Evolutionary conservation across 2,329 filamentous ascomycete genomes (phyloP).

Genomic region (Xenoacremonium recifei): DNA sequence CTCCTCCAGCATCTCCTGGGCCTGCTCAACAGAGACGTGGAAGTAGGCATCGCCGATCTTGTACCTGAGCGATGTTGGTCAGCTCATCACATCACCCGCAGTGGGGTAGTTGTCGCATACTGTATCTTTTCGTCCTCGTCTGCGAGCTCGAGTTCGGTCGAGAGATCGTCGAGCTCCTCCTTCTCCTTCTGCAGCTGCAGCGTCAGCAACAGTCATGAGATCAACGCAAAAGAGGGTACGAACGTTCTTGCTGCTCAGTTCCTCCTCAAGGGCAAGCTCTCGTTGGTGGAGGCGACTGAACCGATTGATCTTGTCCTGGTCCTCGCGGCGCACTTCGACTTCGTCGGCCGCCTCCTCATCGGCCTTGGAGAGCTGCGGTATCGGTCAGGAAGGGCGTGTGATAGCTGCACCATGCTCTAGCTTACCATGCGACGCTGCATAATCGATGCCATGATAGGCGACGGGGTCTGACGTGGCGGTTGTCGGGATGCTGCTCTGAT

Average conservation of each 20-base stretch:
- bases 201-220: conserved; percentile 19
- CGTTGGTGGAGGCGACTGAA: conserved; percentile 94
- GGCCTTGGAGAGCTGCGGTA: conserved; percentile 79
- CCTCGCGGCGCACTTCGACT: conserved; percentile 90
- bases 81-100: conserved; percentile 8
- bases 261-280: conserved; percentile 74
- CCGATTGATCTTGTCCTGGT: conserved; percentile 98
- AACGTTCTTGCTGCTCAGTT: conserved; percentile 77
- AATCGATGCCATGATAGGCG: conserved; percentile 40
- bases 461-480: conserved; percentile 13
- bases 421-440: conserved; percentile 62
- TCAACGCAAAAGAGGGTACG: conserved; percentile 24
- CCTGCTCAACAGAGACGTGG: conserved; percentile 77
- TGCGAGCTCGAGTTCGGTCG: conserved; percentile 85
- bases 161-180: conserved; percentile 93
- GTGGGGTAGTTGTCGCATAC: too few species aligned
- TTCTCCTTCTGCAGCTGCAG: conserved; percentile 82
- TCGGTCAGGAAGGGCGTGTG: conserved; percentile 11
- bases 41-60: conserved; percentile 97
- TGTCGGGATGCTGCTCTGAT: conserved; percentile 14
- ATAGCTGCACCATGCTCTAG: neutral
- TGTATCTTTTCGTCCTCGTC: conserved; percentile 93
- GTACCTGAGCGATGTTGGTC: conserved; percentile 59
- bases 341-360: conserved; percentile 85
- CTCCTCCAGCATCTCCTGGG: conserved; percentile 76